A percentile compares a stretch with the other conserved stretches of the same genome.
These are phyloP conservation scores for Aspergillus sclerotiicarbonarius DNA, from an alignment of 495 filamentous ascomycete species.

Conservation along the genomic window DNA sequence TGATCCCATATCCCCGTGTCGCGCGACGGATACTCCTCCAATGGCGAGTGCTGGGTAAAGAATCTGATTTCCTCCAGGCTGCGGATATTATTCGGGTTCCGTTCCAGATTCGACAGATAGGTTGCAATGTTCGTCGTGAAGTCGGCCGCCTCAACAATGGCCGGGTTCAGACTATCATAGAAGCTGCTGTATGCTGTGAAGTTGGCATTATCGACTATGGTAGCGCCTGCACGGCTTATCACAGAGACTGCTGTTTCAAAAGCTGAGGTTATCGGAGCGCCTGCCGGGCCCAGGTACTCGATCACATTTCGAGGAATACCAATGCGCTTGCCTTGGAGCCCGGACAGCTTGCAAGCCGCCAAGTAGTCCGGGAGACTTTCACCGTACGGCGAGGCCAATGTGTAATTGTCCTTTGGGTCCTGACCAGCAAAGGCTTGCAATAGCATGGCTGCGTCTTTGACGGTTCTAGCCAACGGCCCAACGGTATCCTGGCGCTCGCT, in stretches of 20 bases:
- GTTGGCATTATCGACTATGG: slow-evolving; percentile 51
- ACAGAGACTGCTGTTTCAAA: slow-evolving; percentile 45
- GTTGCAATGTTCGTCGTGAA: slow-evolving; percentile 40
- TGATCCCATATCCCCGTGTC: slow-evolving; percentile 49
- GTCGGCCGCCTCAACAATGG: slow-evolving; percentile 41
- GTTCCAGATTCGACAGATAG: slow-evolving; percentile 46
- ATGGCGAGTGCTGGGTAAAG: slow-evolving; percentile 43
- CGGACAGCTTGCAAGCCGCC: slow-evolving; percentile 47
- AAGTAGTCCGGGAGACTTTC: slow-evolving; percentile 47
- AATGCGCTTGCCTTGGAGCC: slow-evolving; percentile 48
- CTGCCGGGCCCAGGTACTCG: slow-evolving; percentile 11
- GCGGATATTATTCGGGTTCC: slow-evolving; percentile 47
- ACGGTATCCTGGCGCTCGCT: slow-evolving; percentile 62
- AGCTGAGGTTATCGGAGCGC: slow-evolving; percentile 33
- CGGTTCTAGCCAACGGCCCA: slow-evolving; percentile 62
- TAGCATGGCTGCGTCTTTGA: slow-evolving; percentile 66
- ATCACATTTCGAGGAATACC: slow-evolving; percentile 53
- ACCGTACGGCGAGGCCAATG: slow-evolving; percentile 48
- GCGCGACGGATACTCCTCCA: slow-evolving; percentile 50
- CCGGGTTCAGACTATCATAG: slow-evolving; percentile 24
- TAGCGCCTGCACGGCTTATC: slow-evolving; percentile 48
- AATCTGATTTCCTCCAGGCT: slow-evolving; percentile 37
- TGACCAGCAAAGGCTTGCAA: slow-evolving; percentile 60
- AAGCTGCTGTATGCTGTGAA: slow-evolving; percentile 49
- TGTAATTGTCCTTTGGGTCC: slow-evolving; percentile 51